Conservation (phyloP, 805 yeast species). For the Ogataea ganodermae region DNA sequence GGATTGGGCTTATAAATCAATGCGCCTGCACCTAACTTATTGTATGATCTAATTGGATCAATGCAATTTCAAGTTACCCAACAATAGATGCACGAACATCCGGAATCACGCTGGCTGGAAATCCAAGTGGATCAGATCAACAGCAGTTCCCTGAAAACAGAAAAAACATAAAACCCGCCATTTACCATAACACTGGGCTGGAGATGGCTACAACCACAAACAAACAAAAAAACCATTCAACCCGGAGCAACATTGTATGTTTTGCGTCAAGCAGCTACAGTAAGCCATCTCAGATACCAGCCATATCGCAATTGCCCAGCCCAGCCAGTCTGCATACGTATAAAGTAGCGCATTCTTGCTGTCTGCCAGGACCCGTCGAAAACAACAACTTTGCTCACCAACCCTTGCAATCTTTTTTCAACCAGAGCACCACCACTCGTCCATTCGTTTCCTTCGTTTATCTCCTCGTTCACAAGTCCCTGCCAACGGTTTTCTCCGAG, state of each 20-base stretch:
- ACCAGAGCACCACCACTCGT: constrained; percentile 3
- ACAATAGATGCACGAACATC: constrained; percentile 5
- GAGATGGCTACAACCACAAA: neutral
- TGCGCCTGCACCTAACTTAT: constrained; percentile 5
- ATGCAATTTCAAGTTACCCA: constrained; percentile 13
- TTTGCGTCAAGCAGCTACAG: constrained; percentile 4
- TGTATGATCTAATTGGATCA: constrained; percentile 19
- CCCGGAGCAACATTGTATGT: neutral
- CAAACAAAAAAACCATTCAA: neutral
- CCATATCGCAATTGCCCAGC: constrained; percentile 10
- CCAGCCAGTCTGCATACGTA: constrained; percentile 1
- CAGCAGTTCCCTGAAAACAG: constrained; percentile 21
- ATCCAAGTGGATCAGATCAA: constrained; percentile 21
- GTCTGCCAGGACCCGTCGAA: neutral
- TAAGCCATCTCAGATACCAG: constrained; percentile 9
- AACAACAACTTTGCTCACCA: neutral
- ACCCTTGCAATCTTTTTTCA: neutral
- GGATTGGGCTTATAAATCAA: constrained; percentile 8
- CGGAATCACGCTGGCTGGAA: constrained; percentile 4
- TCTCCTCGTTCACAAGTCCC: neutral
- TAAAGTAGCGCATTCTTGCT: constrained; percentile 3
- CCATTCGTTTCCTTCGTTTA: constrained; percentile 6
- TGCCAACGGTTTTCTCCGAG: neutral
- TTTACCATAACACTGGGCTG: constrained; percentile 8
- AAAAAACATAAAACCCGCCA: constrained; percentile 25